phyloP scores from a whole-genome alignment of 1,284 basidiomycete genomes.

The Pyrrhoderma noxium region DNA sequence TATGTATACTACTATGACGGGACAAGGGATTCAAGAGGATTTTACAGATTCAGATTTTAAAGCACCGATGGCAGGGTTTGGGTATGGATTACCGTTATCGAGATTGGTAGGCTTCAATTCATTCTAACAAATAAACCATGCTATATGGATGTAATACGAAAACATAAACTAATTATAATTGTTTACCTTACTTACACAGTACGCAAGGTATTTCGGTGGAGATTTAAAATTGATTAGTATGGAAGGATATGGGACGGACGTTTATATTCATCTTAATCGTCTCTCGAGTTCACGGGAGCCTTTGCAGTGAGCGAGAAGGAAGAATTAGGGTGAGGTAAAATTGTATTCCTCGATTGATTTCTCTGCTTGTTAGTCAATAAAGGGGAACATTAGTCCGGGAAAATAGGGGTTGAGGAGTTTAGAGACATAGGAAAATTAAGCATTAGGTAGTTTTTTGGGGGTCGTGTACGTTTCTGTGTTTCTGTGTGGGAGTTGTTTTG shows the following conservation, averaged over 20 bases:
- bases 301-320: slow-evolving; percentile 31
- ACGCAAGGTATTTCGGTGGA: slow-evolving; percentile 95
- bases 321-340: neutral
- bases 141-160: slow-evolving; percentile 4
- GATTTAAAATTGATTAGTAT: slow-evolving; percentile 95
- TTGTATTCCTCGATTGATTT: too few species aligned
- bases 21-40: slow-evolving; percentile 79
- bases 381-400: too few species aligned
- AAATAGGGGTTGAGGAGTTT: too few species aligned
- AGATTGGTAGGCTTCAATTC: slow-evolving; percentile 68
- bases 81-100: slow-evolving; percentile 88
- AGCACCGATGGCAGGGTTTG: slow-evolving; percentile 98
- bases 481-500: too few species aligned
- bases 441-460: too few species aligned
- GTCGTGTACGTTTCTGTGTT: too few species aligned
- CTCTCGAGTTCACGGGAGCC: slow-evolving; percentile 79
- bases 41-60: slow-evolving; percentile 93
- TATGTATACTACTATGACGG: slow-evolving; percentile 98
- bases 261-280: slow-evolving; percentile 86
- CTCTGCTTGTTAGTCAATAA: too few species aligned
- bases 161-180: slow-evolving; percentile 5
- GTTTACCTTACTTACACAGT: slow-evolving; percentile 38
- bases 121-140: neutral
- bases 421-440: too few species aligned
- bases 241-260: slow-evolving; percentile 93